Base-by-base conservation (phyloP, 768 basidiomycete genomes). In the Pholiota microspora region DNA sequence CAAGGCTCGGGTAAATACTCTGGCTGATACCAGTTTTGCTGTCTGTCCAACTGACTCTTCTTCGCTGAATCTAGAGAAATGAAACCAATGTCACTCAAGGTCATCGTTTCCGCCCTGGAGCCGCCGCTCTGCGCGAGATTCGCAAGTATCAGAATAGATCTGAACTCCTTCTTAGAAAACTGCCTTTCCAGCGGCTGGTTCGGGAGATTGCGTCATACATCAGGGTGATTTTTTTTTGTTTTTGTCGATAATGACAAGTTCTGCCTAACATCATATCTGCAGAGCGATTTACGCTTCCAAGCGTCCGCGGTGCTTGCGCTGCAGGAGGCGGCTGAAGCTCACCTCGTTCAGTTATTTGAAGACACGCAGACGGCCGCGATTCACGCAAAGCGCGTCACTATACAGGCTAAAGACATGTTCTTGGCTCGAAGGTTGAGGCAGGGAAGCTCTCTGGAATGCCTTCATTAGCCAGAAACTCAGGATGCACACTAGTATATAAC, bases 61-160 rank as follows among this genome's bases (percentile, higher is more conserved):
- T 31, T 31, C 12, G 6, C 29, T 31, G 6, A 12, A 12, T 31
- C 29, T 31, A 6, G 29, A 31, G 7, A 31, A 6, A 31, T 6
- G 29, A 6, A 6, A 31, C 29, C 29, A 31, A n/a, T n/a, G n/a
- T n/a, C 29, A 6, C 29, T 12, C 29, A 31, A 31, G 29, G 12
- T 31, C 51, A 23, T 36, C 53, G 54, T 18, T 47, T 49, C 44
- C 56, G 56, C 25, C 59, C 59, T 12, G 59, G 56, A 15, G 58
- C 59, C 13, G 58, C 57, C 36, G 61, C 56, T 7, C 47, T 59
- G 1, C 52, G 56, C 27, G 61, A 62, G 34, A 62, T 62, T 24
- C 42, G 54, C 24, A 45, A 49, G 3, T 59, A 55, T 48, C 61
- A 62, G 36, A 53, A 54, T 16, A 46, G 53, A 1, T 58, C 59